phyloP scores from a whole-genome alignment of 148 eudicot genomes.

The Persicaria maculosa region DNA sequence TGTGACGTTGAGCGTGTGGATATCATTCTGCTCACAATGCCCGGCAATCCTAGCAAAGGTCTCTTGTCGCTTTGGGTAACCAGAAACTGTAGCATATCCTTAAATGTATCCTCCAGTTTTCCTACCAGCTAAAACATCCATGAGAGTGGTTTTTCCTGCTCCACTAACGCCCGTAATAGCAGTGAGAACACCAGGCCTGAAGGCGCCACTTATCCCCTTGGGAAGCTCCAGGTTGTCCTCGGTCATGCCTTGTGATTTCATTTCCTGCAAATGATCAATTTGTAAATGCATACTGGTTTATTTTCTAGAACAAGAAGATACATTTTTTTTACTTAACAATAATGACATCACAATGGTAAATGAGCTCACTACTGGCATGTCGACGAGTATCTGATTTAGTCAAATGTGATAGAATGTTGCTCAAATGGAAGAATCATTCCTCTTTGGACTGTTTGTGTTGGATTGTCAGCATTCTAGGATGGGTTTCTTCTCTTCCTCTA shows the following conservation, averaged over 20 bases:
- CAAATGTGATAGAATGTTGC: constrained; percentile 36
- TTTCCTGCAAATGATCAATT: constrained; percentile 40
- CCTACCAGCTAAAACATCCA: constrained; percentile 84
- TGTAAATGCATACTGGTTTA: background rate
- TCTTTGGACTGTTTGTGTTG: constrained; percentile 10
- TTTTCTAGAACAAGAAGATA: no score
- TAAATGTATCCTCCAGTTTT: constrained; percentile 77
- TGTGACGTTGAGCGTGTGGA: constrained; percentile 77
- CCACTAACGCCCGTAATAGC: constrained; percentile 90
- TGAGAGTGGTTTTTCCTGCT: constrained; percentile 88
- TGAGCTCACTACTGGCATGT: constrained; percentile 43
- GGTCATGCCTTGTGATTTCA: constrained; percentile 55
- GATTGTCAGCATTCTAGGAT: background rate
- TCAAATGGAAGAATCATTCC: constrained; percentile 57
- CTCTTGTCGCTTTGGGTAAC: constrained; percentile 76
- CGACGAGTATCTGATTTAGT: constrained; percentile 37
- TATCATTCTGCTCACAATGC: constrained; percentile 83
- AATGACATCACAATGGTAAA: no score
- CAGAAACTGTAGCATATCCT: constrained; percentile 56
- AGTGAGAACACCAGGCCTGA: constrained; percentile 77
- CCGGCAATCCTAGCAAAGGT: constrained; percentile 76
- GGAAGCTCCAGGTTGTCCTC: constrained; percentile 58
- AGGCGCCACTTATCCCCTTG: constrained; percentile 71
- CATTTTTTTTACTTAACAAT: no score
- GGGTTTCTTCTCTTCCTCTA: background rate